Percentiles rank a stretch among this genome's conserved stretches.
Evolutionary conservation across 2,329 filamentous ascomycete species (phyloP).

Genomic region (Aotearoamyces nothofagi): DNA sequence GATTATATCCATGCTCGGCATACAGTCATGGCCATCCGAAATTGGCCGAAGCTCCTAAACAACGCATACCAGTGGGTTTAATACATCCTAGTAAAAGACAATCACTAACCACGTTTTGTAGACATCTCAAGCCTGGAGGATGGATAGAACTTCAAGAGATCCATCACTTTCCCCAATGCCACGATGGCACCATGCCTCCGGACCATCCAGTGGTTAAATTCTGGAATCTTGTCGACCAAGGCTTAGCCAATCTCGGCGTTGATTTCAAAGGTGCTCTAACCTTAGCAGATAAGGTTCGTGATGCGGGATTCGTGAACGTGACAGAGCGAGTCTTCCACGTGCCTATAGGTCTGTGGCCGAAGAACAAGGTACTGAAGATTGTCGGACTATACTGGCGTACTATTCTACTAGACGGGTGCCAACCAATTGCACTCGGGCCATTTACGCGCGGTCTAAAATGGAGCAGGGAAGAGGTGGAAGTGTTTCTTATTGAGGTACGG

Average conservation of each 20-base stretch:
- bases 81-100: too few relatives aligned
- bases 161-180: constrained; percentile 30
- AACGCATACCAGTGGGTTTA: constrained; percentile 31
- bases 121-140: constrained; percentile 35
- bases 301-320: constrained; percentile 36
- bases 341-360: constrained; percentile 29
- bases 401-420: constrained; percentile 31
- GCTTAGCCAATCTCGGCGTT: constrained; percentile 28
- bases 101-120: constrained; percentile 14
- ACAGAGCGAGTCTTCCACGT: constrained; percentile 32
- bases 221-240: constrained; percentile 29
- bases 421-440: constrained; percentile 35
- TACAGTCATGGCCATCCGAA: constrained; percentile 36
- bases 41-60: constrained; percentile 35
- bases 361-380: constrained; percentile 31
- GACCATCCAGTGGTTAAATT: constrained; percentile 29
- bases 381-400: constrained; percentile 36
- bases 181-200: constrained; percentile 23
- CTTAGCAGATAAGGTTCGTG: constrained; percentile 29
- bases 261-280: constrained; percentile 28
- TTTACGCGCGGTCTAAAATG: constrained; percentile 33
- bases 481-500: constrained; percentile 31
- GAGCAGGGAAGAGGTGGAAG: constrained; percentile 30
- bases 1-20: constrained; percentile 47
- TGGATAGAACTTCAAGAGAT: constrained; percentile 42